These are phyloP conservation scores for Flaveria robusta DNA, from an alignment of 129 eudicot genomes.

Conservation along the genomic window DNA sequence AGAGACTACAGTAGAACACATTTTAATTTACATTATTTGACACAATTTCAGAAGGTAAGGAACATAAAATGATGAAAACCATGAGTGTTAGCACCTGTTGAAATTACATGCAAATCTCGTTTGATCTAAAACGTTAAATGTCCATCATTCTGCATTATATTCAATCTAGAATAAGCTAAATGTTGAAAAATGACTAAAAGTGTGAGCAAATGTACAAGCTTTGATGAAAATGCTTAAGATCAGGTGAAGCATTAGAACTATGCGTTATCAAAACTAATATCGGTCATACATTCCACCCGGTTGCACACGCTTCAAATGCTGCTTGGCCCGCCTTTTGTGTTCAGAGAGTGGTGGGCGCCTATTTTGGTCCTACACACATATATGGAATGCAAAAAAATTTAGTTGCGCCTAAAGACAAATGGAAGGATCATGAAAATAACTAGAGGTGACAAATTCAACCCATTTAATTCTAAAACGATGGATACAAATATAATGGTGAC, in stretches of 20 bases:
- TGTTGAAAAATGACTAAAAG: neutral
- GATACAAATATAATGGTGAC: neutral
- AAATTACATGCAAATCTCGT: conserved; percentile 2
- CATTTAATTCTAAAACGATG: neutral
- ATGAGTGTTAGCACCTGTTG: neutral
- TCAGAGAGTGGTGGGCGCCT: conserved; percentile 74
- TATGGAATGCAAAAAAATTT: neutral
- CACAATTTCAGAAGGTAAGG: neutral
- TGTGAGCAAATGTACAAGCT: neutral
- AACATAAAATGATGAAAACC: neutral
- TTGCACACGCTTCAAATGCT: conserved; percentile 41
- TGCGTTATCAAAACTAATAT: conserved; percentile 14
- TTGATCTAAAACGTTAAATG: conserved; percentile 8
- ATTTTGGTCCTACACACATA: conserved; percentile 64
- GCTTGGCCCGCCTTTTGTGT: conserved; percentile 56
- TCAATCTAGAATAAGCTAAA: neutral
- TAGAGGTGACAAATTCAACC: neutral
- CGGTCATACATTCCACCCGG: conserved; percentile 3
- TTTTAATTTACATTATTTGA: neutral
- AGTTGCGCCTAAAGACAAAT: neutral
- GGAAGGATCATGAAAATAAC: neutral
- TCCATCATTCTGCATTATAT: neutral
- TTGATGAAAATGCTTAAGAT: neutral
- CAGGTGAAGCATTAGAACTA: neutral
- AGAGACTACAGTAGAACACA: neutral